These are phyloP conservation scores for Penicillium sp. DNA, from an alignment of 2,329 filamentous ascomycete species.

Conservation along the genomic window DNA sequence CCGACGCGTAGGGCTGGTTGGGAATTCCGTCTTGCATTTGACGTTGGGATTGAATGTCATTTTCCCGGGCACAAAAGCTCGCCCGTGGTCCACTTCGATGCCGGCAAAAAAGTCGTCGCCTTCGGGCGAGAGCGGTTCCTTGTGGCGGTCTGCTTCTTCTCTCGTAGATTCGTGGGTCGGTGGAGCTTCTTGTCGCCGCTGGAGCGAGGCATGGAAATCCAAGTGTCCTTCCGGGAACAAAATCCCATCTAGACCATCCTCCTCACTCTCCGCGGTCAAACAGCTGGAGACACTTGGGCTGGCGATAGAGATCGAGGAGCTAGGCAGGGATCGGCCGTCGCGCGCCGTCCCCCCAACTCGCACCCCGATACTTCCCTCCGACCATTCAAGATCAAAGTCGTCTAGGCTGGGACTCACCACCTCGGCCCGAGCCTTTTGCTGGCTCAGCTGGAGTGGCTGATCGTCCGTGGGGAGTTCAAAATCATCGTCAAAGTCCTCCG, in stretches of 20 bases:
- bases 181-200: constrained; percentile 57
- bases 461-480: constrained; percentile 65
- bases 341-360: constrained; percentile 80
- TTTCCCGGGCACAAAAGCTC: constrained; percentile 73
- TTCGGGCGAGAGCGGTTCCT: constrained; percentile 22
- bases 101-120: constrained; percentile 77
- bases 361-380: constrained; percentile 86
- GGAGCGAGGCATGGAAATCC: constrained; percentile 72
- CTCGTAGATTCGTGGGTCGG: constrained; percentile 25
- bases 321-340: constrained; percentile 71
- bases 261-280: constrained; percentile 85
- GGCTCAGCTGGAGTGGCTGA: constrained; percentile 56
- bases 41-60: constrained; percentile 85
- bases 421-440: constrained; percentile 55
- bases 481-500: constrained; percentile 67
- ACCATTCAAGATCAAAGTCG: constrained; percentile 79
- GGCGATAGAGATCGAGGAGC: constrained; percentile 80
- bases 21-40: constrained; percentile 68
- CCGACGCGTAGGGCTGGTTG: constrained; percentile 62
- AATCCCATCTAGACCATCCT: constrained; percentile 86
- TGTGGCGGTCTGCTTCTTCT: constrained; percentile 18
- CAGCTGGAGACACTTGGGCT: constrained; percentile 91
- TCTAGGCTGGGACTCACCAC: constrained; percentile 59
- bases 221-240: constrained; percentile 77
- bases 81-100: constrained; percentile 78